Conservation (phyloP, 768 basidiomycete genomes). For the Boletus rubescentipes region DNA sequence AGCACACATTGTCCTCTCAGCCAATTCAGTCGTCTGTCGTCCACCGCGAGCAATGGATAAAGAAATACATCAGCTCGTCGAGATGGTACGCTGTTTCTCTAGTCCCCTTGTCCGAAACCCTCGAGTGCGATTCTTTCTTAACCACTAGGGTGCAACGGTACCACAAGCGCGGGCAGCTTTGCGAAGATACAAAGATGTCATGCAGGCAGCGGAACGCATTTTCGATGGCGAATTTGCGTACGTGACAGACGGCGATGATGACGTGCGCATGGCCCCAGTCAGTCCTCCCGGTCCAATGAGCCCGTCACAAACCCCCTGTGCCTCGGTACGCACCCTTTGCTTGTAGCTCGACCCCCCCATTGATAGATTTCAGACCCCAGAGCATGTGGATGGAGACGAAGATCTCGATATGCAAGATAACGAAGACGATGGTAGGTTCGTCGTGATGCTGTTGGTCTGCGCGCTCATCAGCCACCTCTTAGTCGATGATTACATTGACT, state of each 20-base stretch:
- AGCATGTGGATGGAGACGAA: conserved; percentile 51
- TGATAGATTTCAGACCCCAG: conserved; percentile 50
- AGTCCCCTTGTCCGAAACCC: neutral
- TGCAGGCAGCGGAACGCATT: conserved; percentile 85
- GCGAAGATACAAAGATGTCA: conserved; percentile 81
- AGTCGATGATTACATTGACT: conserved; percentile 69
- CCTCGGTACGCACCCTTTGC: conserved; percentile 18
- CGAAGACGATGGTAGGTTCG: conserved; percentile 49
- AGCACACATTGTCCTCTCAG: conserved; percentile 12
- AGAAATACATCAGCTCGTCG: conserved; percentile 60
- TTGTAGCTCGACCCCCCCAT: neutral
- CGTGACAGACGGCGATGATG: conserved; percentile 52
- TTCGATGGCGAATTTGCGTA: conserved; percentile 84
- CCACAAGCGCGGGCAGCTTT: conserved; percentile 85
- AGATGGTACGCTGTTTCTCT: conserved; percentile 43
- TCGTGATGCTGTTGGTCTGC: neutral
- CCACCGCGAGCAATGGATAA: conserved; percentile 42
- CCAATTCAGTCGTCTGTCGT: conserved; percentile 2
- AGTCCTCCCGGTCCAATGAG: conserved; percentile 26
- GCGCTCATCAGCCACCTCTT: conserved; percentile 12
- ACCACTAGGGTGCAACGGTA: conserved; percentile 70
- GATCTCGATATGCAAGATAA: conserved; percentile 47
- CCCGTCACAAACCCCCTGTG: conserved; percentile 28
- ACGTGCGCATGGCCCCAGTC: conserved; percentile 44
- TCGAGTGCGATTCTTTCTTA: neutral